Conservation (phyloP, 768 basidiomycete species). For the Russula sp. region DNA sequence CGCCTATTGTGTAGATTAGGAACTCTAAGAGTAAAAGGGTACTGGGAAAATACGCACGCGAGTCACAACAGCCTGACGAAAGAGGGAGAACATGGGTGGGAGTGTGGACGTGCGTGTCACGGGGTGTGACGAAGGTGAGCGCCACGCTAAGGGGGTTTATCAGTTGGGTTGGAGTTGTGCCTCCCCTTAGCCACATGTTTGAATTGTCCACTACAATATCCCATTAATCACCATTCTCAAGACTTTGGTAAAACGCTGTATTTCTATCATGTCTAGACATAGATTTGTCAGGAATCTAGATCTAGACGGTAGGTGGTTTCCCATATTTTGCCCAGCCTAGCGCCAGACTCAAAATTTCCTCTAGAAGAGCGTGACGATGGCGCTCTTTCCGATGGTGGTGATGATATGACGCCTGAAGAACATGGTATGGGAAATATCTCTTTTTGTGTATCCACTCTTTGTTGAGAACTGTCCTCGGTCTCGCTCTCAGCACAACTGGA, state of each 20-base stretch:
- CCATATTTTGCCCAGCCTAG: not conserved
- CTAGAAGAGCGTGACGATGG: constrained; percentile 85
- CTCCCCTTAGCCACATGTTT: constrained; percentile 20
- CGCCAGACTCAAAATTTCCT: constrained; percentile 8
- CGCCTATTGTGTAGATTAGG: constrained; percentile 35
- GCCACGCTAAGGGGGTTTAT: not conserved
- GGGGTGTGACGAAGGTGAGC: not conserved
- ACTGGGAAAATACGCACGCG: constrained; percentile 38
- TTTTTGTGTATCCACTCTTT: not conserved
- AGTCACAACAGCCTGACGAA: constrained; percentile 37
- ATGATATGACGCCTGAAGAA: constrained; percentile 77
- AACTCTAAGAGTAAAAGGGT: not conserved
- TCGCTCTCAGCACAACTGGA: constrained; percentile 53
- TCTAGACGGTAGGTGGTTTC: constrained; percentile 47
- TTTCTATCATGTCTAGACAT: constrained; percentile 77
- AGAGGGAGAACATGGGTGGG: constrained; percentile 47
- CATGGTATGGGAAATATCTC: constrained; percentile 55
- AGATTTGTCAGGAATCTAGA: constrained; percentile 84
- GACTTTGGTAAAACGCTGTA: constrained; percentile 23
- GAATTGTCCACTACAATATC: constrained; percentile 6
- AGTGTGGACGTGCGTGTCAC: constrained; percentile 2
- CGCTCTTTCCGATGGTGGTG: constrained; percentile 69
- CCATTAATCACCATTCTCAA: constrained; percentile 22
- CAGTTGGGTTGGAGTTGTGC: not conserved
- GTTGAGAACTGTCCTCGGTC: constrained; percentile 15